Evolutionary conservation across 2,329 filamentous ascomycete species (phyloP).

Genomic region (Elsinoe fawcettii): DNA sequence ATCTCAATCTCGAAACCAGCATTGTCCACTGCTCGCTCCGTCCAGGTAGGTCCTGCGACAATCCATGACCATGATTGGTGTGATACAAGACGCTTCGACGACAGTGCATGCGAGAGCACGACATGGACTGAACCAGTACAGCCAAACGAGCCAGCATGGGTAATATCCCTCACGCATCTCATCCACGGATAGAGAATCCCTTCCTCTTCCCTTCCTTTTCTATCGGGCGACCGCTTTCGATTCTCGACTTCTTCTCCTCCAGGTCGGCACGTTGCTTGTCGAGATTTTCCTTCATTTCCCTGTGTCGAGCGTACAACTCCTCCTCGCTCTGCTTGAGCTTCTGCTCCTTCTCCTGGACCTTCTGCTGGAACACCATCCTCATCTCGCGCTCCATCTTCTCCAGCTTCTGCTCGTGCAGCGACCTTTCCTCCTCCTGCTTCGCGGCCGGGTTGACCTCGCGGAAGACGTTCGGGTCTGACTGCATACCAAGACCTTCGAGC

Average conservation of each 20-base stretch:
- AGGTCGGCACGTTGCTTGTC: constrained; percentile 90
- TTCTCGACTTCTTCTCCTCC: constrained; percentile 93
- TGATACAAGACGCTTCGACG: background rate
- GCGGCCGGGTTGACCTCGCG: constrained; percentile 99
- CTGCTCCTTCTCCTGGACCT: constrained; percentile 98
- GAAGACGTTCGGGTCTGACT: constrained; percentile 97
- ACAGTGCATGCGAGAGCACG: background rate
- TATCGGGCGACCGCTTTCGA: constrained; percentile 91
- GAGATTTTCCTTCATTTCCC: constrained; percentile 99
- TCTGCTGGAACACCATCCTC: constrained; percentile 99
- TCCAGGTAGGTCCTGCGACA: background rate
- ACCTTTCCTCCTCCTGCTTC: constrained; percentile 98
- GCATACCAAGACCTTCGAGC: constrained; percentile 96
- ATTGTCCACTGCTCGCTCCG: constrained; percentile 1
- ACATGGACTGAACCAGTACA: background rate
- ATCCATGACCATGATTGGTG: background rate
- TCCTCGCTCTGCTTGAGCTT: constrained; percentile 99
- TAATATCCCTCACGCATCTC: constrained; percentile 15
- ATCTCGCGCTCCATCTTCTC: constrained; percentile 99
- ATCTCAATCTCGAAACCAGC: constrained; percentile 24
- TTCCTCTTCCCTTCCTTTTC: constrained; percentile 99
- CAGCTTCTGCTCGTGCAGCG: constrained; percentile 97
- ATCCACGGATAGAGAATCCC: constrained; percentile 85
- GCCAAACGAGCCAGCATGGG: background rate
- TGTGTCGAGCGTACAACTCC: constrained; percentile 93